These are phyloP conservation scores for Lachancea quebecensis DNA, from an alignment of 805 yeast species.

Conservation along the genomic window DNA sequence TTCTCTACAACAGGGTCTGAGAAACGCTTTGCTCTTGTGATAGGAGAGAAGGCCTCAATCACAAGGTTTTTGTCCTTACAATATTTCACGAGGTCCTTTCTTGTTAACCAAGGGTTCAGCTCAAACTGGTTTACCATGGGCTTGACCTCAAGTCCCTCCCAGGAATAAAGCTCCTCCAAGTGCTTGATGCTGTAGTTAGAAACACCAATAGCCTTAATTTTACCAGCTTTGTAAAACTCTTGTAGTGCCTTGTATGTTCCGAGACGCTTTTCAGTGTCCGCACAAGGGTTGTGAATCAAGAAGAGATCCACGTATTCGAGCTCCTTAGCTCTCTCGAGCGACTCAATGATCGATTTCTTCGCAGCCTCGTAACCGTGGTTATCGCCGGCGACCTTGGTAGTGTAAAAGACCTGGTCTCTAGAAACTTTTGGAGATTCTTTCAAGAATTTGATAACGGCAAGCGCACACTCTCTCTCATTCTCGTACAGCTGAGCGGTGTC, in stretches of 20 bases:
- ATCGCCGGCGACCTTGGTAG: conserved; percentile 75
- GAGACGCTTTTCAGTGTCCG: conserved; percentile 47
- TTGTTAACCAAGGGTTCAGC: conserved; percentile 79
- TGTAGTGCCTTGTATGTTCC: conserved; percentile 74
- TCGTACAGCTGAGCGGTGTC: conserved; percentile 61
- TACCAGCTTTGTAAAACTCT: conserved; percentile 48
- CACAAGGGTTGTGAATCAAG: conserved; percentile 15
- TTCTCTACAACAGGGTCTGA: conserved; percentile 41
- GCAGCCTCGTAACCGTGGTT: conserved; percentile 67
- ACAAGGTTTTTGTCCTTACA: conserved; percentile 48
- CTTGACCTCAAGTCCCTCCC: conserved; percentile 43
- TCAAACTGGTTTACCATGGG: conserved; percentile 77
- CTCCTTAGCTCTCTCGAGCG: conserved; percentile 50
- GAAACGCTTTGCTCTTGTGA: conserved; percentile 40
- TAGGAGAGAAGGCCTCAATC: conserved; percentile 66
- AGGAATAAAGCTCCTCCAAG: conserved; percentile 48
- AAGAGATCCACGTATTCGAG: conserved; percentile 16
- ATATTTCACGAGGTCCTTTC: conserved; percentile 48
- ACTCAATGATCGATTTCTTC: conserved; percentile 48
- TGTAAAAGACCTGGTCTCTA: conserved; percentile 58
- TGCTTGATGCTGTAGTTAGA: conserved; percentile 59
- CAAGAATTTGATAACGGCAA: conserved; percentile 40
- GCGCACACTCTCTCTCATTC: conserved; percentile 58
- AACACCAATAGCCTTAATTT: conserved; percentile 65
- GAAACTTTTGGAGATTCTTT: conserved; percentile 33